Base-by-base conservation (phyloP, 2,329 filamentous ascomycete species). In the Fusarium bulbicola region DNA sequence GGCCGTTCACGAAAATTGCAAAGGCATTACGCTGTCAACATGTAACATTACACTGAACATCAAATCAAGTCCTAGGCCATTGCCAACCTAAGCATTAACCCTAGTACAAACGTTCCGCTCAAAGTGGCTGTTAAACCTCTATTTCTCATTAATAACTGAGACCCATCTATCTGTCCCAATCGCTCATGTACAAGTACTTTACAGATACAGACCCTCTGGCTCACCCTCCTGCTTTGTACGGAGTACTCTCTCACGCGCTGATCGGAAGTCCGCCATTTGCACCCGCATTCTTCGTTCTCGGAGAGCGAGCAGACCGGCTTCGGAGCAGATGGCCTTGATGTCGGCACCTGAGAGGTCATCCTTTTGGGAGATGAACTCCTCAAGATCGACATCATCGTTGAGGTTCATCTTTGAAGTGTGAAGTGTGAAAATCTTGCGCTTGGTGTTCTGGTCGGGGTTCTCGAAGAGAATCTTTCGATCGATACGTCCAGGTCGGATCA, bases 351-450 rank as follows among this genome's bases (percentile, higher is more conserved):
- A 97, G 13, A 99, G 88, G 78, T 99, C 97, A 79, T 99, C 96
- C 88, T 99, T 99, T 83, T 98, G 95, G 73, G 91, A 95, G 81
- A 99, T 98, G 80, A 99, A 98, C 84, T 99, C 96, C 78, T 99
- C 96, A 50, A 99, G 87, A 72, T 99, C 97, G n/a, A 99, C 96
- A 76, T 99, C 97, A 70, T 95, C 92, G 77, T 94, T 94, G 45
- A 99, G 88, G 59, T 91, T 97, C 96, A 99, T 99, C 89, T 99
- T 99, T 81, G 93, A 97, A 6, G 96, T 99, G 85, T 99, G 96
- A 12, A 99, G 90, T 20, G 93, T 95, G 84, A 99, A 99, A 81
- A 99, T 99, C 92, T 99, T 99, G 87, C 95, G 90, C 85, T 92
- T 92, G 65, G 96, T 99, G 84, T 95, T 95, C 87, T 98, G 92